Percentiles rank a stretch among this genome's conserved stretches.
phyloP scores from a whole-genome alignment of 2,329 filamentous ascomycete species.

The Cladosporium halotolerans region DNA sequence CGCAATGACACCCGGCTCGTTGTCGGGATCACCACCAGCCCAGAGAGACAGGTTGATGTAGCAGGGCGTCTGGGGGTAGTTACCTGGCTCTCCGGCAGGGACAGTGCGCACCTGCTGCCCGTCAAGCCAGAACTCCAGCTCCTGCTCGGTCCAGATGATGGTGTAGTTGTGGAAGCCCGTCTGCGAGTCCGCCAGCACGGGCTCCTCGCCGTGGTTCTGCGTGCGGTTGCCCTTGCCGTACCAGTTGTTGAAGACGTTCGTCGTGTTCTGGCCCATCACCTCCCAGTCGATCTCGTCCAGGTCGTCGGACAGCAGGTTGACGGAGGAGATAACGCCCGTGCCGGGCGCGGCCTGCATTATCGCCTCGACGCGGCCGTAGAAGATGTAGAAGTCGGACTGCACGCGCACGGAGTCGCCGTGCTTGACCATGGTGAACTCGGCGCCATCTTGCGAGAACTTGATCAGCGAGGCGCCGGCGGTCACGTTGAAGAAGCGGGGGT shows the following conservation, averaged over 20 bases:
- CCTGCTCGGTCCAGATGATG: slow-evolving; percentile 61
- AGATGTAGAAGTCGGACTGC: slow-evolving; percentile 74
- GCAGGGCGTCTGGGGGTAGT: slow-evolving; percentile 71
- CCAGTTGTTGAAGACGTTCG: slow-evolving; percentile 64
- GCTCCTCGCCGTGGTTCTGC: slow-evolving; percentile 56
- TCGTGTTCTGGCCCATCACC: slow-evolving; percentile 63
- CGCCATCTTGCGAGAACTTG: slow-evolving; percentile 49
- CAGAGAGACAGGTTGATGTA: slow-evolving; percentile 66
- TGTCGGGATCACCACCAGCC: slow-evolving; percentile 78
- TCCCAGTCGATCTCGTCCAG: slow-evolving; percentile 88
- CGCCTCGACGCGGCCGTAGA: slow-evolving; percentile 75
- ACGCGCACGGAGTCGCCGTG: slow-evolving; percentile 72
- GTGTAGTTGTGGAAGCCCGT: slow-evolving; percentile 64
- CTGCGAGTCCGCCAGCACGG: slow-evolving; percentile 50
- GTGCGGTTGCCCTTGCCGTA: slow-evolving; percentile 66
- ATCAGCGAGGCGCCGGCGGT: slow-evolving; percentile 61
- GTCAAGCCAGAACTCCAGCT: slow-evolving; percentile 65
- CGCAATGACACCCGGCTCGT: slow-evolving; percentile 29
- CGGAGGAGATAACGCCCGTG: slow-evolving; percentile 68
- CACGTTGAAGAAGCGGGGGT: slow-evolving; percentile 36
- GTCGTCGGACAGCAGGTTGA: slow-evolving; percentile 78
- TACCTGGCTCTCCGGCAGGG: slow-evolving; percentile 17
- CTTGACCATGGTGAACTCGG: slow-evolving; percentile 62
- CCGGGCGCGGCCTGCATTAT: slow-evolving; percentile 70
- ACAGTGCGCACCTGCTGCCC: slow-evolving; percentile 62